Base-by-base conservation (phyloP, 768 basidiomycete genomes). In the Podaxis mareebaensis region DNA sequence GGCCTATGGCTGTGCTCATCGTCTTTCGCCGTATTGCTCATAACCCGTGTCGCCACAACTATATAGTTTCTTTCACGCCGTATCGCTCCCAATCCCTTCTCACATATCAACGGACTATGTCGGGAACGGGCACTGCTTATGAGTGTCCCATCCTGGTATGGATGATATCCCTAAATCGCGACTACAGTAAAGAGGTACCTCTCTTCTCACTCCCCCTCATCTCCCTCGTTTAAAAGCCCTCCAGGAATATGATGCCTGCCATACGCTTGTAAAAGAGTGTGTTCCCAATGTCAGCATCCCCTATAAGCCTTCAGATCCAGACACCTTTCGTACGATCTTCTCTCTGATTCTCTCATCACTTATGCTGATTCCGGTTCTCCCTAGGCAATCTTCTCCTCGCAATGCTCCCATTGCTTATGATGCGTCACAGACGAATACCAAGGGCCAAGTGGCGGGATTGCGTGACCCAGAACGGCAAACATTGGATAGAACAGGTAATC, bases 351-450 rank as follows among this genome's bases (percentile, higher is more conserved):
- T n/a, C 33, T 10, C 33, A 24, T 11, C 44, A 7, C 17, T n/a
- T 38, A 15, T 42, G 26, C 33, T 42, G 56, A 39, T 65, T 69
- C 26, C 65, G 58, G 56, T 38, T 52, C 56, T 46, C 38, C 36
- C 63, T 10, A 92, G 91, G 90, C 24, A 83, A 84, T 70, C 77
- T 90, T 67, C 86, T 93, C 73, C 86, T 87, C n/a, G 81, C 88
- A 67, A 88, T 92, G 80, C 76, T 93, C 12, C 91, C 91, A 0
- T 77, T 92, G 11, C 85, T 92, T 67, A 92, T 93, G 91, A 92
- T 92, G 91, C 78, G 91, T 17, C 91, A 92, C 73, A 81, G 91
- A 60, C 85, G 91, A 46, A 89, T 92, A 74, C 89, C 91, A 1
- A 80, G 91, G 20, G 75, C 86, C 11, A 87, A 88, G 66, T 93